Evolutionary conservation across 208 protist species (phyloP).

Genomic region (Trichomonas vaginalis): DNA sequence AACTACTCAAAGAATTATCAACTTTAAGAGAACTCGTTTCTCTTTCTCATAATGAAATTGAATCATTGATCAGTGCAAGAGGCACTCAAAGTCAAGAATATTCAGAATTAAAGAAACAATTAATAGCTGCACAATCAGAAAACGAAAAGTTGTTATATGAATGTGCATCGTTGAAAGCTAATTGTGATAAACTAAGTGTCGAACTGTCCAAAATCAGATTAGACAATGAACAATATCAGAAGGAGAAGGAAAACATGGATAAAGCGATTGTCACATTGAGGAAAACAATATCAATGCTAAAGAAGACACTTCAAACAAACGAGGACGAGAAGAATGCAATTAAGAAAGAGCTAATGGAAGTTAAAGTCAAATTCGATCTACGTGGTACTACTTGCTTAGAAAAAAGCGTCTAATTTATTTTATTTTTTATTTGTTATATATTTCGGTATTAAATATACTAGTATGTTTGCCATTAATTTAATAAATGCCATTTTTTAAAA

Average conservation of each 20-base stretch:
- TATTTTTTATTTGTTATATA: too few relatives aligned
- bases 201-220: not conserved
- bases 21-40: not conserved
- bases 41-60: not conserved
- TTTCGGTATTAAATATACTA: too few relatives aligned
- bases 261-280: not conserved
- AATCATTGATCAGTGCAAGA: not conserved
- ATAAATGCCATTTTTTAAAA: too few relatives aligned
- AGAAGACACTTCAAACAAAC: not conserved
- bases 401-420: too few relatives aligned
- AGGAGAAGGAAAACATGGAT: not conserved
- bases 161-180: not conserved
- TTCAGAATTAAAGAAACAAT: not conserved
- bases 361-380: not conserved
- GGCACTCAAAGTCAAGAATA: not conserved
- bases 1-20: not conserved
- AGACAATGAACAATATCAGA: not conserved
- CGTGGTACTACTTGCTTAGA: too few relatives aligned
- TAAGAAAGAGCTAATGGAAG: not conserved
- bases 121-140: not conserved
- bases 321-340: not conserved
- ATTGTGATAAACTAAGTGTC: not conserved
- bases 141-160: not conserved
- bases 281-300: not conserved
- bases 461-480: too few relatives aligned